phyloP scores from a whole-genome alignment of 2,329 filamentous ascomycete species.

The Magnaporthiopsis rhizophila region DNA sequence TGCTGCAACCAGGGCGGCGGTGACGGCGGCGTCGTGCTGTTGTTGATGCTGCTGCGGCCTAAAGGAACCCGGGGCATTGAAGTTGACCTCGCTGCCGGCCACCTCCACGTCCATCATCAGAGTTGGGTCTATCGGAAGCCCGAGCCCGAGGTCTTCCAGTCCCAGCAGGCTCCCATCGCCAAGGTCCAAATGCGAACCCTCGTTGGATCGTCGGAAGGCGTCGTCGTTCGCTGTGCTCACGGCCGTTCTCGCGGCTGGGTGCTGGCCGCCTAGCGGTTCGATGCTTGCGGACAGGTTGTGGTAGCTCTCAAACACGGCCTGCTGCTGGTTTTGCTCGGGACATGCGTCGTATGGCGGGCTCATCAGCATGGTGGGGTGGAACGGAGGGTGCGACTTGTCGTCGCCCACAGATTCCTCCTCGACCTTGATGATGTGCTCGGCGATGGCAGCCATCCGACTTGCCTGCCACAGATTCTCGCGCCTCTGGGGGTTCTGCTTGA shows the following conservation, averaged over 20 bases:
- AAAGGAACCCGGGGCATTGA: conserved; percentile 8
- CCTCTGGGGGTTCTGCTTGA: conserved; percentile 19
- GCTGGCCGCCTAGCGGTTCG: not conserved
- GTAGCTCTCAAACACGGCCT: not conserved
- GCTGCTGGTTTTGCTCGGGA: not conserved
- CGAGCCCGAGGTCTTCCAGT: conserved; percentile 6
- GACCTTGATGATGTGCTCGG: conserved; percentile 25
- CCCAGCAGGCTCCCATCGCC: not conserved
- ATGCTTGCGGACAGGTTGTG: not conserved
- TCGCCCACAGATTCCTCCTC: conserved; percentile 21
- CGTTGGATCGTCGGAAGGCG: not conserved
- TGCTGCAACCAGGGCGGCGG: not conserved
- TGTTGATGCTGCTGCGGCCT: conserved; percentile 5
- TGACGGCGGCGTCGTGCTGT: not conserved
- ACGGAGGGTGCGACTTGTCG: not conserved
- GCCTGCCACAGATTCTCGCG: conserved; percentile 31
- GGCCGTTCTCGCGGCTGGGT: not conserved
- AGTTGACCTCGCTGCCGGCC: not conserved
- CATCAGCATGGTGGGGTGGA: not conserved
- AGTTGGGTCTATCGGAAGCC: conserved; percentile 6
- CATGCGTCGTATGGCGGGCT: not conserved
- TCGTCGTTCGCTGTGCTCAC: not conserved
- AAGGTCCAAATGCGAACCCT: not conserved
- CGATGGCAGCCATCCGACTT: conserved; percentile 21
- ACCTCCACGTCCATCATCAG: conserved; percentile 6